A percentile compares a stretch with the other conserved stretches of the same genome.
phyloP scores from a whole-genome alignment of 2,329 filamentous ascomycete genomes.

The Sarocladium strictum region DNA sequence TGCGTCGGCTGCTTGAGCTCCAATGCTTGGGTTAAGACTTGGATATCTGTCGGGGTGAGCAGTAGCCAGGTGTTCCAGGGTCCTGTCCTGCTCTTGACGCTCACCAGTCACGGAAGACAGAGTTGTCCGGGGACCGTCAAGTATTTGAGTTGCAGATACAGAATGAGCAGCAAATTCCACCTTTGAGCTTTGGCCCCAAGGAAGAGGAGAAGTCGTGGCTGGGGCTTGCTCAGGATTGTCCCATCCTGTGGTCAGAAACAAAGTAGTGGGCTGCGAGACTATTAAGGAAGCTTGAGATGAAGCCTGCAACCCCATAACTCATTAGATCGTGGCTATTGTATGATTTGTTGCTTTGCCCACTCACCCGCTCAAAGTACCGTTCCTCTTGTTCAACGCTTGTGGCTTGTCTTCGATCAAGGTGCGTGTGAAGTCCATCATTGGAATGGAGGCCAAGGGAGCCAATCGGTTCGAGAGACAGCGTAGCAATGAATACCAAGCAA shows the following conservation, averaged over 20 bases:
- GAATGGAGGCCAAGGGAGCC: background rate
- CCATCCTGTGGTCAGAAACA: background rate
- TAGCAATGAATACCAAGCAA: conserved; percentile 1
- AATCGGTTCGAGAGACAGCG: background rate
- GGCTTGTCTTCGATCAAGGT: background rate
- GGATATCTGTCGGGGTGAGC: background rate
- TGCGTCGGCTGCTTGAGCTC: background rate
- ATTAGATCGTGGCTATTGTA: too few relatives aligned
- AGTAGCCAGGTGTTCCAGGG: background rate
- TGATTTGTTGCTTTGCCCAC: background rate
- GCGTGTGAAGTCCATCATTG: background rate
- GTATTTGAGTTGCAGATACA: too few relatives aligned
- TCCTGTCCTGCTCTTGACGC: too few relatives aligned
- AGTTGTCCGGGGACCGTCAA: too few relatives aligned
- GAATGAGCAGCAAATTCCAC: too few relatives aligned
- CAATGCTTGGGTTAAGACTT: conserved; percentile 1
- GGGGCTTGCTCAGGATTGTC: background rate
- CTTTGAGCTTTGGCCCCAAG: too few relatives aligned
- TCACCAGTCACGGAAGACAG: too few relatives aligned
- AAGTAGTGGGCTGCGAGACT: background rate
- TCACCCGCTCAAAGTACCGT: background rate
- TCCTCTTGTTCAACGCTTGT: background rate
- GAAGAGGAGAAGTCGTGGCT: background rate
- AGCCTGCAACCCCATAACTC: too few relatives aligned
- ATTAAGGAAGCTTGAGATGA: background rate